Base-by-base conservation (phyloP, 2,329 filamentous ascomycete genomes). In the Talaromyces pinophilus region DNA sequence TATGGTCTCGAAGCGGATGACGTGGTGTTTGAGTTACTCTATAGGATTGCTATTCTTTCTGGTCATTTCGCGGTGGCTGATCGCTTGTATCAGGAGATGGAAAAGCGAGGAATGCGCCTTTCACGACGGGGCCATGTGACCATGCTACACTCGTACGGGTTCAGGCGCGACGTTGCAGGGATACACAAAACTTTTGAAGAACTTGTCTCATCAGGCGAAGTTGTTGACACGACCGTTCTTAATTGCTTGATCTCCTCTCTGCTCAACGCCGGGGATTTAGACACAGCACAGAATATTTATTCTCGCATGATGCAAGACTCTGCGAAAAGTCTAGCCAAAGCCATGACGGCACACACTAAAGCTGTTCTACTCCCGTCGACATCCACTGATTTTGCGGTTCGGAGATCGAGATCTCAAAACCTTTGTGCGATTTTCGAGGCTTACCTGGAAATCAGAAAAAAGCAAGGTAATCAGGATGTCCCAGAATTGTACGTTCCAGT, bases 21-120 rank as follows among this genome's bases (percentile, higher is more conserved):
- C 59, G 89, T 93, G n/a, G 96, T 94, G 0, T 96, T 99, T 78
- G 97, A 95, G 74, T 90, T 97, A 57, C 84, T 99, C 13, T 97
- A 97, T 72, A 91, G 97, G 74, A 86, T 92, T 11, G 92, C 95
- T 0, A 87, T 92, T 71, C 96, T 95, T 77, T 88, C 92, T 0
- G 91, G 91, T 46, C 95, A 96, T 73, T 96, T 91, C 70, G 82
- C 83, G 0, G 86, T 98, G 25, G 93, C 93, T 3, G 91, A 97
- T 72, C 91, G 92, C 81, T 86, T 98, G 11, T 88, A 93, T 71
- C 84, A 87, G 65, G 93, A 98, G 79, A 93, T 98, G 89, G 82
- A 85, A 60, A 81, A 77, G 15, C 88, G 95, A 35, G 85, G 86
- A 0, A 80, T 94, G 62, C 77, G 82, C 13, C 88, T 90, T 71